Evolutionary conservation across 257 asterid genomes (phyloP).

Genomic region (Solanum pennellii): DNA sequence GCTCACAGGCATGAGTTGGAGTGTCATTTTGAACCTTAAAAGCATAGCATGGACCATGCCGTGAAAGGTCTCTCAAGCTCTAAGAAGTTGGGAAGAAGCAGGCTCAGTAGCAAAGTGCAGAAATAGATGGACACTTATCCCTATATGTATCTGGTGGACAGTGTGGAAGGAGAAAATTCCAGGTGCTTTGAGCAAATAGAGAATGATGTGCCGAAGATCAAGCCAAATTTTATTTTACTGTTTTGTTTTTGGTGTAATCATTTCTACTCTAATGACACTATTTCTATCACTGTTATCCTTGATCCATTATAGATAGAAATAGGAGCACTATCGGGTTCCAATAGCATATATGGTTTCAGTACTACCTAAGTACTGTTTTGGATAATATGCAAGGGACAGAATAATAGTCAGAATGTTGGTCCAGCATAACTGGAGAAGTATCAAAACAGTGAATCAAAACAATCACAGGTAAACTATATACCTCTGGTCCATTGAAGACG

Average conservation of each 20-base stretch:
- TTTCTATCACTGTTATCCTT: neutral
- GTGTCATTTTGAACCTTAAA: neutral
- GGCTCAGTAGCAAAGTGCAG: neutral
- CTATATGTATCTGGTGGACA: neutral
- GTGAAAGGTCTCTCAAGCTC: neutral
- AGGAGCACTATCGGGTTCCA: neutral
- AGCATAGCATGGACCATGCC: neutral
- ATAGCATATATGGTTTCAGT: neutral
- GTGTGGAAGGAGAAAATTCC: neutral
- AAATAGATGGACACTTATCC: neutral
- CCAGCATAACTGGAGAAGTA: neutral
- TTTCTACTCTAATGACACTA: neutral
- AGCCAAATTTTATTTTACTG: neutral
- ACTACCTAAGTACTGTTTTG: too few species aligned
- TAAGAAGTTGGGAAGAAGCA: neutral
- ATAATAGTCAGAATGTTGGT: neutral
- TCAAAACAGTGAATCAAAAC: neutral
- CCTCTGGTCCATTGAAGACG: conserved; percentile 99
- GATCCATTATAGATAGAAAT: neutral
- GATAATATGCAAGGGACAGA: neutral
- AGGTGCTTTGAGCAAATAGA: neutral
- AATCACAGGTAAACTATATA: conserved; percentile 8
- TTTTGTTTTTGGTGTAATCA: neutral
- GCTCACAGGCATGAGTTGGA: neutral
- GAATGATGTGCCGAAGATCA: neutral